These are phyloP conservation scores for Diaporthe sp. DNA, from an alignment of 2,329 filamentous ascomycete genomes.

Conservation along the genomic window DNA sequence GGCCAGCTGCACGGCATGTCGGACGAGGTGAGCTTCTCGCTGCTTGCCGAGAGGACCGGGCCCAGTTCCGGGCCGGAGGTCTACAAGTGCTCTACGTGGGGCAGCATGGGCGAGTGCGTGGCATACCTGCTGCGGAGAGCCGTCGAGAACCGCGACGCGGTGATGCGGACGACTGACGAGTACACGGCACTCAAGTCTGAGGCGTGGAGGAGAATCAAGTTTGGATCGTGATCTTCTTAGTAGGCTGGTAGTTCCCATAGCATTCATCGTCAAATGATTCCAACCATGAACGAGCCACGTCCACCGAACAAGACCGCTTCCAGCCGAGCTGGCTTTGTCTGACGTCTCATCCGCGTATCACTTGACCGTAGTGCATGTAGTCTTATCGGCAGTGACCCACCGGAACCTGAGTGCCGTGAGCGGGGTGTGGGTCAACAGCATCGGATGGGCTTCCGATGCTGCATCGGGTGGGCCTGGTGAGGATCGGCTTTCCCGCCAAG, in stretches of 20 bases:
- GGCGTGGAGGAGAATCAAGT: constrained; percentile 39
- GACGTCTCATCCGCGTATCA: background rate
- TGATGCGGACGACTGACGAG: constrained; percentile 46
- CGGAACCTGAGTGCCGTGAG: background rate
- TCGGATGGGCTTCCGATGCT: constrained; percentile 7
- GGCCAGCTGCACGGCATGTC: constrained; percentile 72
- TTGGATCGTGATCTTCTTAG: background rate
- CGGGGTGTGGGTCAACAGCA: background rate
- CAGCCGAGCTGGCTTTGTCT: background rate
- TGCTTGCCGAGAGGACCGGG: constrained; percentile 56
- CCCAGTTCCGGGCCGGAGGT: constrained; percentile 49
- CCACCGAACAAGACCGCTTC: background rate
- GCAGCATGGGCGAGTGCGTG: constrained; percentile 55
- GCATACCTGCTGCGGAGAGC: constrained; percentile 55
- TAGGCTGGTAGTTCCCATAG: background rate
- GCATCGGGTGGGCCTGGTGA: background rate
- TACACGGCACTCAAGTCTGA: constrained; percentile 46
- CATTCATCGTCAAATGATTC: background rate
- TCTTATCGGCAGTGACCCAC: background rate
- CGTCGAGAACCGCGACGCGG: constrained; percentile 57
- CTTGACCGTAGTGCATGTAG: background rate
- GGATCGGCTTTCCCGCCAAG: constrained; percentile 12
- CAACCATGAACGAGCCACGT: background rate
- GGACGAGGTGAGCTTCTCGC: constrained; percentile 66
- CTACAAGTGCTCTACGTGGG: constrained; percentile 59